Conservation (phyloP, 345 rosid species). For the Abelmoschus esculentus region DNA sequence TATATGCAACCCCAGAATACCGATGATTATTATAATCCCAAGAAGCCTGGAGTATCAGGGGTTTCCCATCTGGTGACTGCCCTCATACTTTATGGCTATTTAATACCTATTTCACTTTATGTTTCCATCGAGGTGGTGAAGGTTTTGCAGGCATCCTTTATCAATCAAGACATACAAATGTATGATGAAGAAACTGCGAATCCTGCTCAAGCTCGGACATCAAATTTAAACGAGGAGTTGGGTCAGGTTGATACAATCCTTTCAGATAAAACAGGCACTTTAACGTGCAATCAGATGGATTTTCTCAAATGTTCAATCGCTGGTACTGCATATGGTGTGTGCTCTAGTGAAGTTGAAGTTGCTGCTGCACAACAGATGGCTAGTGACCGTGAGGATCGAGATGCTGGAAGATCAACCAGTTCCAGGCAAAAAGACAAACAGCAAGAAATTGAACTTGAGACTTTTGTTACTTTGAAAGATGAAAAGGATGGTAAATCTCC, state of each 20-base stretch:
- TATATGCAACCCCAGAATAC: slow-evolving; percentile 55
- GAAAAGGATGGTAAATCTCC: slow-evolving; percentile 37
- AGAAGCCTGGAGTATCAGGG: slow-evolving; percentile 50
- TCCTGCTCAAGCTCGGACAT: slow-evolving; percentile 86
- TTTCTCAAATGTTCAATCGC: slow-evolving; percentile 92
- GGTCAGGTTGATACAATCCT: slow-evolving; percentile 97
- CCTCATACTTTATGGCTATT: slow-evolving; percentile 86
- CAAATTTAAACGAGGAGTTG: slow-evolving; percentile 94
- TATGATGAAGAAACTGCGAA: slow-evolving; percentile 83
- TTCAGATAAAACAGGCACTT: slow-evolving; percentile 96
- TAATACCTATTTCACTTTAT: slow-evolving; percentile 92
- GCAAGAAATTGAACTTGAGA: slow-evolving; percentile 74
- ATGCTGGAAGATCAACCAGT: slow-evolving; percentile 27
- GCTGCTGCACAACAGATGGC: slow-evolving; percentile 93
- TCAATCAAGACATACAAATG: slow-evolving; percentile 80
- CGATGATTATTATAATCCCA: slow-evolving; percentile 49
- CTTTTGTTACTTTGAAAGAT: slow-evolving; percentile 38
- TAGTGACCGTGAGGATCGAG: slow-evolving; percentile 61
- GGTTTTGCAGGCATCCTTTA: slow-evolving; percentile 91
- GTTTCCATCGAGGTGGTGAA: slow-evolving; percentile 97
- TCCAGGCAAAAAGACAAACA: slow-evolving; percentile 27
- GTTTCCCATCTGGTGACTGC: slow-evolving; percentile 86
- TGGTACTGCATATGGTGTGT: slow-evolving; percentile 67
- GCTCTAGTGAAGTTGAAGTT: slow-evolving; percentile 75
- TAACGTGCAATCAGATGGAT: slow-evolving; percentile 99